A percentile compares a stretch with the other conserved stretches of the same genome.
Conservation (phyloP, 1,284 basidiomycete species). For the Cryptococcus sp. region DNA sequence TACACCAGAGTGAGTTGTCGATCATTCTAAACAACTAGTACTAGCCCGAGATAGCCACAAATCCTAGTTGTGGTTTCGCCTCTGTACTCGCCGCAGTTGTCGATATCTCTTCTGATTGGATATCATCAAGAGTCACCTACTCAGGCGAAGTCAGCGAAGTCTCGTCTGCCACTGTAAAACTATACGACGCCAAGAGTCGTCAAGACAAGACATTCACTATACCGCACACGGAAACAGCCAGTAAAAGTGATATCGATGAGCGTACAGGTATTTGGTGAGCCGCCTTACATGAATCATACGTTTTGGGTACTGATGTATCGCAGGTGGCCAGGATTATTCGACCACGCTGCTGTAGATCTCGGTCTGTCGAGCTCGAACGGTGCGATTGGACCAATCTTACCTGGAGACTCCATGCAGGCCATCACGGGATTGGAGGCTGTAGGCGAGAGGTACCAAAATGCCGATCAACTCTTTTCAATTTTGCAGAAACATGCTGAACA, state of each 20-base stretch:
- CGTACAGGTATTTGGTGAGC: slow-evolving; percentile 5
- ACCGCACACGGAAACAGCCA: background rate
- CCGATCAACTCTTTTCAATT: background rate
- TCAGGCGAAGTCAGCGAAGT: background rate
- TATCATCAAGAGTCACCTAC: background rate
- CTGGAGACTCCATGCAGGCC: background rate
- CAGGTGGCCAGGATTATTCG: slow-evolving; percentile 6
- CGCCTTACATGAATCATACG: background rate
- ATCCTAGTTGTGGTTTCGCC: slow-evolving; percentile 4
- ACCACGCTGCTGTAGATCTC: slow-evolving; percentile 1
- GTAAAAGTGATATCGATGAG: background rate
- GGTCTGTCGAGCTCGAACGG: background rate
- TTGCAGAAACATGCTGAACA: too few relatives aligned
- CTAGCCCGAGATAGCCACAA: background rate
- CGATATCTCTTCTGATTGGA: slow-evolving; percentile 2
- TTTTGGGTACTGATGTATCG: background rate
- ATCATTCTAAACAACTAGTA: background rate
- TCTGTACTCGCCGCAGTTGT: slow-evolving; percentile 2
- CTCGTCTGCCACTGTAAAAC: background rate
- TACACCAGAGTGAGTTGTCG: slow-evolving; percentile 2
- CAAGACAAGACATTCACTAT: background rate
- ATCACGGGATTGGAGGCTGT: background rate
- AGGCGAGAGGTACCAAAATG: background rate
- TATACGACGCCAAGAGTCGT: background rate
- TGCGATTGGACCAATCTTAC: slow-evolving; percentile 1